phyloP scores from a whole-genome alignment of 441 rosid species.

The Aquilaria agallochum region DNA sequence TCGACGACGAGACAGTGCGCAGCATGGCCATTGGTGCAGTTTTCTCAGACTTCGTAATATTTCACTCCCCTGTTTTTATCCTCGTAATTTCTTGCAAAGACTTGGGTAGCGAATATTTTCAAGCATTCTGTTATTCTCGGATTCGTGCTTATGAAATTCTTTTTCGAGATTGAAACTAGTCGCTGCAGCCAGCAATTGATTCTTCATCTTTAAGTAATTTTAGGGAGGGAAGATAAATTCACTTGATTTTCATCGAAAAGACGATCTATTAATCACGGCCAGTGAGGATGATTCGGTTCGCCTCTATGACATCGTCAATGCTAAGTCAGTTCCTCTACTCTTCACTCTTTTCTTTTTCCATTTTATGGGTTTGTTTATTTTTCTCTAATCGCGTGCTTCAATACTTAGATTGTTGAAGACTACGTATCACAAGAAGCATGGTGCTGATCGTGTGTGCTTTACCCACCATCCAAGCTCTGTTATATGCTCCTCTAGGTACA shows the following conservation, averaged over 20 bases:
- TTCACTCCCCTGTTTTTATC: slow-evolving; percentile 4
- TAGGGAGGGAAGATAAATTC: slow-evolving; percentile 89
- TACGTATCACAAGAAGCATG: slow-evolving; percentile 89
- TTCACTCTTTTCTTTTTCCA: neutral
- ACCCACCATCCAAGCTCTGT: slow-evolving; percentile 94
- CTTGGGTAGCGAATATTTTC: too few relatives aligned
- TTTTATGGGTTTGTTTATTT: neutral
- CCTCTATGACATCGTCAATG: slow-evolving; percentile 82
- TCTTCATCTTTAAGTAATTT: neutral
- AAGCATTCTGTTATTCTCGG: neutral
- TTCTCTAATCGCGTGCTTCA: slow-evolving; percentile 4
- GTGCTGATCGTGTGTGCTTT: slow-evolving; percentile 89
- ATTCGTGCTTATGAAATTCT: neutral
- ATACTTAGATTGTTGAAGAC: slow-evolving; percentile 74
- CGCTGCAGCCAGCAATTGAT: neutral
- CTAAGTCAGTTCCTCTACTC: slow-evolving; percentile 50
- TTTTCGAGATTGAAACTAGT: neutral
- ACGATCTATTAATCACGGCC: slow-evolving; percentile 79
- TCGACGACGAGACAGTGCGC: slow-evolving; percentile 63
- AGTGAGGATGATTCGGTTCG: slow-evolving; percentile 96
- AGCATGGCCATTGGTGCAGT: slow-evolving; percentile 91
- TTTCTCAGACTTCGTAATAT: slow-evolving; percentile 78
- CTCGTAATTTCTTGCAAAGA: too few relatives aligned
- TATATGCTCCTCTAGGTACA: slow-evolving; percentile 82
- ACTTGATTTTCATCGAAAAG: slow-evolving; percentile 85